Evolutionary conservation across 2,329 filamentous ascomycete genomes (phyloP).

Genomic region (Trichophyton rubrum): DNA sequence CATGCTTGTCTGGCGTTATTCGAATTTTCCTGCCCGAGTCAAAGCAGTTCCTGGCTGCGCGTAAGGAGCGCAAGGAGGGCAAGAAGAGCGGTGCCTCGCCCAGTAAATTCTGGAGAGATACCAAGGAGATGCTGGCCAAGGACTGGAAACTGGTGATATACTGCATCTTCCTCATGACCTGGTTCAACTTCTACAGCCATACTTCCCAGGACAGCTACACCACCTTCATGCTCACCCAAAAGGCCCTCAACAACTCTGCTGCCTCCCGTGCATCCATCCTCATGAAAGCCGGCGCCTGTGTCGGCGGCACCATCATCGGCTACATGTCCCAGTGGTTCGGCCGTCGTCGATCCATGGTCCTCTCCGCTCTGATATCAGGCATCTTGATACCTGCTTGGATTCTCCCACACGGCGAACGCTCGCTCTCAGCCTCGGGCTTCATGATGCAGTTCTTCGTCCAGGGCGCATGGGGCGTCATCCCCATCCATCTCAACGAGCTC

Average conservation of each 20-base stretch:
- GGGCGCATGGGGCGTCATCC: conserved; percentile 63
- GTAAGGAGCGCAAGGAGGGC: conserved; percentile 32
- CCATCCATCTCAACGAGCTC: conserved; percentile 56
- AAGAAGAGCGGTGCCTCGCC: conserved; percentile 35
- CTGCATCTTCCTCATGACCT: conserved; percentile 66
- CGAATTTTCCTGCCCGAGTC: conserved; percentile 72
- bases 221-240: conserved; percentile 63
- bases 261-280: conserved; percentile 66
- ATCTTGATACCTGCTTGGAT: conserved; percentile 65
- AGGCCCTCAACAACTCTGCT: conserved; percentile 51
- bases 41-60: conserved; percentile 57
- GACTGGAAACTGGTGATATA: conserved; percentile 72
- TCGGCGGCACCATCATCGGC: conserved; percentile 60
- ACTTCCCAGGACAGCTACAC: conserved; percentile 72
- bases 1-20: conserved; percentile 67
- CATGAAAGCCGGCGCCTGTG: conserved; percentile 66
- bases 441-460: conserved; percentile 74
- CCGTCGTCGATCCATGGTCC: conserved; percentile 44
- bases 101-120: conserved; percentile 54
- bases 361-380: conserved; percentile 52
- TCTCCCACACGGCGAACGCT: conserved; percentile 36
- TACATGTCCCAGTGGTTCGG: conserved; percentile 66
- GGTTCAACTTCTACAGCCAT: conserved; percentile 63
- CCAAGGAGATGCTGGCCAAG: conserved; percentile 51
- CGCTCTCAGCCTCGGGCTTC: conserved; percentile 64